Base-by-base conservation (phyloP, 768 basidiomycete species). In the Pleurotus platypus region DNA sequence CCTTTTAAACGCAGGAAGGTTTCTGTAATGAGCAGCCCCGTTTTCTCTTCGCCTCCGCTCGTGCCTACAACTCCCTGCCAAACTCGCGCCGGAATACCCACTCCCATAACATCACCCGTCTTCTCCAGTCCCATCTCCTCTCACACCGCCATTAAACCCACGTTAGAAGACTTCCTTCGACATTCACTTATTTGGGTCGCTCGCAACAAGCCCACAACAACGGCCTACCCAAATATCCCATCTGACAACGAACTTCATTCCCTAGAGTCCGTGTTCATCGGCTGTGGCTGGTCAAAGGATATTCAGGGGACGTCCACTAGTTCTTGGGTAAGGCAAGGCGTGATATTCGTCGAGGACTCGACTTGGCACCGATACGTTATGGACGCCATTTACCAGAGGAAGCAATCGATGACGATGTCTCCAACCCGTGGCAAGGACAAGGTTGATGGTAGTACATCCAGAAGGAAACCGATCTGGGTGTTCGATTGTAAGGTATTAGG, bases 211-310 rank as follows among this genome's bases (percentile, higher is more conserved):
- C 26, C 48, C 40, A 48, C 39, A 39, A 18, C 53, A 46, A 22
- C 58, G 3, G 45, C 30, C 9, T 49, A 53, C 35, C 30, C 49
- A 35, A 8, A 1, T 7, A 58, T 80, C 11, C 68, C 74, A 3
- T 60, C 57, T 1, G 70, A 66, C 16, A 68, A 71, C 42, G 67
- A 67, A 12, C 59, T 81, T 7, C 75, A 78, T 59, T 72, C 73
- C 1, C 55, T 84, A 8, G 74, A 78, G n/a, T 70, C 79, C 1
- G 58, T 84, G 6, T 61, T 83, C 2, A n/a, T 64, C 2, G 80
- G 73, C 2, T 83, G 83, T 62, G 80, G 77, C 12, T 80, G 78
- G 78, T 57, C 51, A 24, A 42, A 24, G 6, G 45, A 55, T 24
- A 24, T 16, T 35, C 18, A 6, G 43, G 54, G 53, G 18, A 50